Conservation (phyloP, 306 rosid species). For the Heteromeles arbutifolia region DNA sequence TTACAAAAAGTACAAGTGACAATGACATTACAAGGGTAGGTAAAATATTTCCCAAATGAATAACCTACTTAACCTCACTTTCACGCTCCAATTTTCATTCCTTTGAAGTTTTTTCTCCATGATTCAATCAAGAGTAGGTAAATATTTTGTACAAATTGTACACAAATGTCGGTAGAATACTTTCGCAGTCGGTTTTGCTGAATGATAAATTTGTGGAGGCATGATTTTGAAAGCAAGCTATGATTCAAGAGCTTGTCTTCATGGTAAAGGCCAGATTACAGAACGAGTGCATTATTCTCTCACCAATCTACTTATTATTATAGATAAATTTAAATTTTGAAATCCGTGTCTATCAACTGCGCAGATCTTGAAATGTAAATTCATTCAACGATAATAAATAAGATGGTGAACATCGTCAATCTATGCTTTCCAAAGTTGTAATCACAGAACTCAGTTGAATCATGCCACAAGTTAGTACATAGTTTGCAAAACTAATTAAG, state of each 20-base stretch:
- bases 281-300: background rate
- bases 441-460: background rate
- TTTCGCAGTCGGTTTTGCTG: background rate
- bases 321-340: too few species aligned
- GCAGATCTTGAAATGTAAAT: too few species aligned
- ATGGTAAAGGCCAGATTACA: background rate
- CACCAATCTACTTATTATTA: too few species aligned
- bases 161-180: background rate
- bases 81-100: background rate
- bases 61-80: background rate
- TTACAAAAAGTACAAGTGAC: background rate
- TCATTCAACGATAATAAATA: too few species aligned
- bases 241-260: background rate
- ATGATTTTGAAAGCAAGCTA: constrained; percentile 1
- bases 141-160: background rate
- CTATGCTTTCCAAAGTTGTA: background rate
- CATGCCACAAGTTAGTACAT: background rate
- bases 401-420: too few species aligned
- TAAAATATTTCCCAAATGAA: too few species aligned
- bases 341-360: too few species aligned
- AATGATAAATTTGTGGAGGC: background rate
- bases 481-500: background rate
- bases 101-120: constrained; percentile 7
- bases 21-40: background rate
- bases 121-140: background rate